Base-by-base conservation (phyloP, 164 flowering plant genomes). In the Piper betle region DNA sequence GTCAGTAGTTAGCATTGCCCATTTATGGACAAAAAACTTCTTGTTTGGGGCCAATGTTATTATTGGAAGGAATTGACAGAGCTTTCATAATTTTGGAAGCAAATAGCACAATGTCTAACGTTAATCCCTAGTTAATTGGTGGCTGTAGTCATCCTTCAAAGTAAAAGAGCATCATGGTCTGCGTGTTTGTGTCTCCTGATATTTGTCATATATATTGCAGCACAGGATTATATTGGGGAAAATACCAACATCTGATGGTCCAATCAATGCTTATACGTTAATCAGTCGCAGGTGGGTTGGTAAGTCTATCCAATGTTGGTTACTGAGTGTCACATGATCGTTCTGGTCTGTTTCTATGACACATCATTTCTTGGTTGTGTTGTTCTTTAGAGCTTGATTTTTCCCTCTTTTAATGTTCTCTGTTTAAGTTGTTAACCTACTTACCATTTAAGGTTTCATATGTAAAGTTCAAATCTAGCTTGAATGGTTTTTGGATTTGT, bases 171-270 rank as follows among this genome's bases (percentile, higher is more conserved):
- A 63, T 68, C 64, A 18, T 72, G 67, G 61, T 57, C 61, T 62
- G 50, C 72, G 50, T 46, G 50, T 12, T 46, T 46, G 50, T 15
- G 59, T 75, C 74, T 66, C 78, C 74, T 85, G 73, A 79, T 77
- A 59, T 48, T 78, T 84, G 78, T 72, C 71, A 63, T 75, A 75
- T 79, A 81, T 74, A 77, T 83, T 86, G 81, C 83, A 71, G 84
- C 89, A 82, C 98, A 93, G 97, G 98, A 71, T 93, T 73, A 62
- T 78, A 74, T 81, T 93, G 91, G 98, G 97, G 83, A 89, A 81
- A 86, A 86, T 93, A 78, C 79, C 79, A 62, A 86, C 94, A 58
- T 72, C 82, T 78, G 93, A 86, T 75, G 96, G 98, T 74, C 87
- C 81, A 63, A 81, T 67, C 70, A 83, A 66, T 73, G 96, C 94